Percentiles rank a stretch among this genome's conserved stretches.
phyloP scores from a whole-genome alignment of 2,329 filamentous ascomycete species.

The Raffaelea arxii region DNA sequence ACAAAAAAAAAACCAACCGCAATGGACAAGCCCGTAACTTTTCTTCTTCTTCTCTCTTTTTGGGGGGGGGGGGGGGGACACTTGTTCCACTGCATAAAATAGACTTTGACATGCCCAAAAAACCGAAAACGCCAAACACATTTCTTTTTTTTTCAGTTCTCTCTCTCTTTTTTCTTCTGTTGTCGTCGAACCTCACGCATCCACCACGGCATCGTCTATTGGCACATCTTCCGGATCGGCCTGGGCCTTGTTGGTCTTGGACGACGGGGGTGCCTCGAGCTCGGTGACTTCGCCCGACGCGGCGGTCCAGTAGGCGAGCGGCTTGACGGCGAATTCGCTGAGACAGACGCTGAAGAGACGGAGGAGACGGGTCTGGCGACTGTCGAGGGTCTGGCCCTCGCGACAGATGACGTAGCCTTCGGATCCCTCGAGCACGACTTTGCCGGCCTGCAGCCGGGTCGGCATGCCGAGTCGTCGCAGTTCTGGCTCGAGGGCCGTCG shows the following conservation, averaged over 20 bases:
- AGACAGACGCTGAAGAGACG: conserved; percentile 89
- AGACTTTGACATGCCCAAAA: no score
- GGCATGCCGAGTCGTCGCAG: conserved; percentile 84
- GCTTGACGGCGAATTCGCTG: conserved; percentile 77
- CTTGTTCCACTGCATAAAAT: no score
- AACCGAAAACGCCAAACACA: background rate
- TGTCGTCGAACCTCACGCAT: background rate
- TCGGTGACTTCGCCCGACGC: conserved; percentile 51
- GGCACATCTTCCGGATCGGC: background rate
- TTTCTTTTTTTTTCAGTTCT: background rate
- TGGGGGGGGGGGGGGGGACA: no score
- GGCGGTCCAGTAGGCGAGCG: conserved; percentile 64
- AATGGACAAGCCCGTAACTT: no score
- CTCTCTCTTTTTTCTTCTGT: background rate
- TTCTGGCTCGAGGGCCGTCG: conserved; percentile 84
- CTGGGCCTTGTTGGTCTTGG: background rate
- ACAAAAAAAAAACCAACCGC: background rate
- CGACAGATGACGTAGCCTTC: conserved; percentile 67
- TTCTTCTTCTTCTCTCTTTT: no score
- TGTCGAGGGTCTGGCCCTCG: conserved; percentile 77
- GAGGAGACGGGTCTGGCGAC: conserved; percentile 82
- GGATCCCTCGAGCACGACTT: conserved; percentile 56
- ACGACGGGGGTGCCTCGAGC: conserved; percentile 22
- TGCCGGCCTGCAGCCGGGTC: conserved; percentile 79
- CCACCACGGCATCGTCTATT: conserved; percentile 4